A percentile compares a stretch with the other conserved stretches of the same genome.
These are phyloP conservation scores for Colletotrichum sp. DNA, from an alignment of 2,329 filamentous ascomycete genomes.

Conservation along the genomic window DNA sequence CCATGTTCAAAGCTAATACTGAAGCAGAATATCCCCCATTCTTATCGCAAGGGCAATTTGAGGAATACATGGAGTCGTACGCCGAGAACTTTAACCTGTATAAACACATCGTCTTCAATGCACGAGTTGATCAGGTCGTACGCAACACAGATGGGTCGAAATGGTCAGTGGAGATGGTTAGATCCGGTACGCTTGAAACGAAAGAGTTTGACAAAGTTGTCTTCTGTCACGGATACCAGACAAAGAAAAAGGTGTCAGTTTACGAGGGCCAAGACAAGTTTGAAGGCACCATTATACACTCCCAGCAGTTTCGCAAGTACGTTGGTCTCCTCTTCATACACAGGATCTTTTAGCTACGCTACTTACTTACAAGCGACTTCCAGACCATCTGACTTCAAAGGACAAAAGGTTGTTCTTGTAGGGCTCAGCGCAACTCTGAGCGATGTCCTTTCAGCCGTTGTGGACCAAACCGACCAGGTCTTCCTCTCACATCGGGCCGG, in stretches of 20 bases:
- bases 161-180: slow-evolving; percentile 35
- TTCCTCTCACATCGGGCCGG: slow-evolving; percentile 47
- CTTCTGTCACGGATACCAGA: slow-evolving; percentile 36
- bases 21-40: slow-evolving; percentile 28
- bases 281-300: slow-evolving; percentile 42
- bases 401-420: slow-evolving; percentile 46
- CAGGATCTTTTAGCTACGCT: accelerated
- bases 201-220: slow-evolving; percentile 42
- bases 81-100: slow-evolving; percentile 41
- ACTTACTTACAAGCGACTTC: accelerated
- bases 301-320: slow-evolving; percentile 36
- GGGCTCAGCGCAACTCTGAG: slow-evolving; percentile 44
- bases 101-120: slow-evolving; percentile 35
- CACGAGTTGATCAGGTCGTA: slow-evolving; percentile 30
- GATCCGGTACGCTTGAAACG: slow-evolving; percentile 23
- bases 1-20: neutral
- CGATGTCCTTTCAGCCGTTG: slow-evolving; percentile 38
- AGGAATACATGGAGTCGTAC: slow-evolving; percentile 44
- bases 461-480: slow-evolving; percentile 37
- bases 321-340: neutral
- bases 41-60: slow-evolving; percentile 28
- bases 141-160: slow-evolving; percentile 30
- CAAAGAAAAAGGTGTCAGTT: slow-evolving; percentile 36
- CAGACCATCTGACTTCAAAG: slow-evolving; percentile 37
- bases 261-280: slow-evolving; percentile 40